phyloP scores from a whole-genome alignment of 2,329 filamentous ascomycete genomes.

The Cercospora sp. region DNA sequence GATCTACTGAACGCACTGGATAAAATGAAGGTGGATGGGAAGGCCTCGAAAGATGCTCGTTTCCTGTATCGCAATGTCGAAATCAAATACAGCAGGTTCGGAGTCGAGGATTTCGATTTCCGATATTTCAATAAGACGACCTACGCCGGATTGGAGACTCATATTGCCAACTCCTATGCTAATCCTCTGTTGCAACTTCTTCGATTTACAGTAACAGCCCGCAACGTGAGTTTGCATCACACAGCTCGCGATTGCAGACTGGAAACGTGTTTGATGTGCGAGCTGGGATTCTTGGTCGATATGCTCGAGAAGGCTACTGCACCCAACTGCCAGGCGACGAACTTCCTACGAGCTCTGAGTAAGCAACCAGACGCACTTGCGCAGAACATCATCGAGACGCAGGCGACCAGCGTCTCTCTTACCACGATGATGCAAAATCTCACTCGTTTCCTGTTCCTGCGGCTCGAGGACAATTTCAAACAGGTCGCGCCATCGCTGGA shows the following conservation, averaged over 20 bases:
- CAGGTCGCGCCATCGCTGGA: conserved; percentile 58
- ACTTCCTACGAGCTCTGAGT: conserved; percentile 86
- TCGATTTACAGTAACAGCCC: conserved; percentile 82
- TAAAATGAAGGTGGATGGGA: conserved; percentile 68
- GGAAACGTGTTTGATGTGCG: conserved; percentile 85
- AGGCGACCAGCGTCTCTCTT: conserved; percentile 69
- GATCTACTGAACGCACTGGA: conserved; percentile 67
- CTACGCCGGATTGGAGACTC: conserved; percentile 90
- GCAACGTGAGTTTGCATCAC: conserved; percentile 86
- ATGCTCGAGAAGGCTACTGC: conserved; percentile 97
- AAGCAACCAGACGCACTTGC: conserved; percentile 75
- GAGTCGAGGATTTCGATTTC: conserved; percentile 99
- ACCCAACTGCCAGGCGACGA: conserved; percentile 93
- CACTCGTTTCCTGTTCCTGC: conserved; percentile 81
- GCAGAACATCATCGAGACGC: conserved; percentile 82
- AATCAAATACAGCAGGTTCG: conserved; percentile 98
- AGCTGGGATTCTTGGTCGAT: conserved; percentile 92
- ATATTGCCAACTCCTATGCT: conserved; percentile 95
- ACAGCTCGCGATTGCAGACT: conserved; percentile 80
- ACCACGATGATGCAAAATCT: conserved; percentile 83
- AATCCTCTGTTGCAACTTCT: conserved; percentile 90
- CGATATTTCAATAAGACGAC: conserved; percentile 92
- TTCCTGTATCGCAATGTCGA: conserved; percentile 91
- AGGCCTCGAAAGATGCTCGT: conserved; percentile 77
- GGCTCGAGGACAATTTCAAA: conserved; percentile 62